These are phyloP conservation scores for Lecanicillium sp. DNA, from an alignment of 2,329 filamentous ascomycete genomes.

Conservation along the genomic window DNA sequence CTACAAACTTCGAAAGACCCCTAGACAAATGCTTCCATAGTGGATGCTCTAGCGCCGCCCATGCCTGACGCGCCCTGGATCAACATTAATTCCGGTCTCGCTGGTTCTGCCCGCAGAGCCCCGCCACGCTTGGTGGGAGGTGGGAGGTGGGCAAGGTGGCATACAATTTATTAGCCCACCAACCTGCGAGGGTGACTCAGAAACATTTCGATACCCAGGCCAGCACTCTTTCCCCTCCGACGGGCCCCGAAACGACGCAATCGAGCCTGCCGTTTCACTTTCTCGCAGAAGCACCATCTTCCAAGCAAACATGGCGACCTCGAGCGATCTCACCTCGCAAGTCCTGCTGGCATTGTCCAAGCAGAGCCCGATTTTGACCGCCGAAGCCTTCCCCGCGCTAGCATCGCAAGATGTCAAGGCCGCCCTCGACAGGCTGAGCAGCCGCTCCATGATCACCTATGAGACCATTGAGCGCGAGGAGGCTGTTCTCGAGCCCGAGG, in stretches of 20 bases:
- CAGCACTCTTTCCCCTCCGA: constrained; percentile 3
- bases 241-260: neutral
- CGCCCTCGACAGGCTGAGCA: constrained; percentile 77
- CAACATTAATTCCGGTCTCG: constrained; percentile 15
- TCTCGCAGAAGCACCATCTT: neutral
- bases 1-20: too few relatives aligned
- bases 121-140: constrained; percentile 7
- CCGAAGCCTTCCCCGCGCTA: constrained; percentile 61
- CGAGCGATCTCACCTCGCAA: constrained; percentile 53
- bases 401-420: constrained; percentile 71
- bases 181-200: constrained; percentile 12
- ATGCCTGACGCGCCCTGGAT: constrained; percentile 4
- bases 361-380: constrained; percentile 60
- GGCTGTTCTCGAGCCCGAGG: constrained; percentile 68
- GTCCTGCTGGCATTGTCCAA: constrained; percentile 61
- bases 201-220: constrained; percentile 10
- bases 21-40: neutral
- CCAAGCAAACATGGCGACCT: constrained; percentile 37
- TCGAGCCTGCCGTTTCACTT: neutral
- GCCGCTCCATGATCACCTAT: constrained; percentile 81
- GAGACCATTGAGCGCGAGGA: constrained; percentile 77
- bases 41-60: neutral
- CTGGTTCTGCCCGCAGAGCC: neutral
- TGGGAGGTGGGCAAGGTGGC: constrained; percentile 4
- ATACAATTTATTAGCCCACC: constrained; percentile 12